These are phyloP conservation scores for Myxozyma melibiosi DNA, from an alignment of 805 yeast species.

Conservation along the genomic window DNA sequence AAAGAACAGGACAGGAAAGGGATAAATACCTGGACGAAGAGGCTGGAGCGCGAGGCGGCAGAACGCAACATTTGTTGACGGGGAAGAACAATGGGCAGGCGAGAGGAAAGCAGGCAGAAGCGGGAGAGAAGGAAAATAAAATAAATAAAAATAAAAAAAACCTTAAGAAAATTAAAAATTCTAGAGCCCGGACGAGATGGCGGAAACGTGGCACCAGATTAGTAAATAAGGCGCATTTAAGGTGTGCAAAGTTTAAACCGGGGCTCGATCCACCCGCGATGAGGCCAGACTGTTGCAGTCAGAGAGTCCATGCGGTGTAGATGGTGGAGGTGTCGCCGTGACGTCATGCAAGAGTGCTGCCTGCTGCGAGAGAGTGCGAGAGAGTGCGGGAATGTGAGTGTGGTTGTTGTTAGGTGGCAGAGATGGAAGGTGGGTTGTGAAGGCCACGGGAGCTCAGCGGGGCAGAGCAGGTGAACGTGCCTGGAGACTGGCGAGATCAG, in stretches of 20 bases:
- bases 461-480: no score
- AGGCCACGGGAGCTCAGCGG: no score
- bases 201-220: background rate
- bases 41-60: conserved; percentile 6
- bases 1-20: background rate
- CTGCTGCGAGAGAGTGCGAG: no score
- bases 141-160: background rate
- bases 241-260: conserved; percentile 1
- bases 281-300: background rate
- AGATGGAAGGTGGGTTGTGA: no score
- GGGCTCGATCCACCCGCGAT: conserved; percentile 2
- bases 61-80: conserved; percentile 8
- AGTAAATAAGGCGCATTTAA: background rate
- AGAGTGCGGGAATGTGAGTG: no score
- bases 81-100: background rate
- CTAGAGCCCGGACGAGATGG: background rate
- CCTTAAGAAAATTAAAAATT: background rate
- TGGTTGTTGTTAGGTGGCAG: no score
- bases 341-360: no score
- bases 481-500: no score
- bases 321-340: no score
- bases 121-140: background rate
- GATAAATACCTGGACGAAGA: conserved; percentile 3
- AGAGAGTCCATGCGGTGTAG: no score
- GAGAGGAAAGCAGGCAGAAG: background rate